These are phyloP conservation scores for Ustilago shanxiensis DNA, from an alignment of 1,284 basidiomycete genomes.

Conservation along the genomic window DNA sequence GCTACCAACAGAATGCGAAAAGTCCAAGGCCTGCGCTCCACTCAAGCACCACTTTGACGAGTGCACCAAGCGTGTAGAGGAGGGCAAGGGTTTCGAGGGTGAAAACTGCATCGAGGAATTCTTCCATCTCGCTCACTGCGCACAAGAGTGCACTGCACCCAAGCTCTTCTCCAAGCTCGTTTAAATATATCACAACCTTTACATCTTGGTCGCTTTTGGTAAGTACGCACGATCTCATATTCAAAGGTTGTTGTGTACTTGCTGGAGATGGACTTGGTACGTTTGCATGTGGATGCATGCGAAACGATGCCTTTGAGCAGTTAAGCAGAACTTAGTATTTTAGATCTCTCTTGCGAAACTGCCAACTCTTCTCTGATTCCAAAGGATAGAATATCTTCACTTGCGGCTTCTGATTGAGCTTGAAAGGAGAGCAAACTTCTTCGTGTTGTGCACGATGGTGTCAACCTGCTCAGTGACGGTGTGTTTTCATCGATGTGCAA, in stretches of 20 bases:
- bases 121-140: slow-evolving; percentile 67
- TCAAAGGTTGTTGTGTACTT: neutral
- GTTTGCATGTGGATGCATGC: no score
- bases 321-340: neutral
- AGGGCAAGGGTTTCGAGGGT: slow-evolving; percentile 66
- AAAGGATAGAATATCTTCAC: neutral
- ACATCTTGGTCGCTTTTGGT: neutral
- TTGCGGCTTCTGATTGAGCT: no score
- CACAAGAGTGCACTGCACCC: slow-evolving; percentile 65
- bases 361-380: neutral
- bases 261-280: neutral
- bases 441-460: no score
- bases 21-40: slow-evolving; percentile 64
- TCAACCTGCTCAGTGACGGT: no score
- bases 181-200: slow-evolving; percentile 19
- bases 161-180: slow-evolving; percentile 66
- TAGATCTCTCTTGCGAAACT: slow-evolving; percentile 1
- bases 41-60: slow-evolving; percentile 70
- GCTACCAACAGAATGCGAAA: slow-evolving; percentile 63
- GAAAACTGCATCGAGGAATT: slow-evolving; percentile 70
- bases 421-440: no score
- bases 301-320: neutral
- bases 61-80: slow-evolving; percentile 66
- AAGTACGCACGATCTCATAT: neutral
- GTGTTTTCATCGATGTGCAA: no score